Conservation (phyloP, 495 filamentous ascomycete genomes). For the Penicillium flavigenum region DNA sequence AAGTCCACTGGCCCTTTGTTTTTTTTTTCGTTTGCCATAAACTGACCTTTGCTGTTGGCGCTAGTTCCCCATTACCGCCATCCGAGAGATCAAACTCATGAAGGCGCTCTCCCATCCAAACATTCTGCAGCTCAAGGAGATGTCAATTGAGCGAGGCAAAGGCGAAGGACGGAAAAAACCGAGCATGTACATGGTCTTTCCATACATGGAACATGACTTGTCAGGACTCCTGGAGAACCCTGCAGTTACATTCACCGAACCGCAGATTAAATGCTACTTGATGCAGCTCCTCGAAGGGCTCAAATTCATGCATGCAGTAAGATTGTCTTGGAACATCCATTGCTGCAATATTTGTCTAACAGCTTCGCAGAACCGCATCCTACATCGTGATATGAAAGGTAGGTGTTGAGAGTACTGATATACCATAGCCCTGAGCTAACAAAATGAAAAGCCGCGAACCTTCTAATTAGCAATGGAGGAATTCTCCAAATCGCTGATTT, state of each 20-base stretch:
- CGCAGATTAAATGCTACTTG: conserved; percentile 98
- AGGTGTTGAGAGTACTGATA: conserved; percentile 2
- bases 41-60: conserved; percentile 10
- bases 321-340: conserved; percentile 1
- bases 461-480: conserved; percentile 92
- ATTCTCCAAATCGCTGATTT: conserved; percentile 98
- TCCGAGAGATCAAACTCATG: conserved; percentile 95
- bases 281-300: conserved; percentile 88
- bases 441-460: conserved; percentile 73
- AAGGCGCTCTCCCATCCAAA: conserved; percentile 92
- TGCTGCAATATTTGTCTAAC: conserved; percentile 13
- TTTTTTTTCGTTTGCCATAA: background rate
- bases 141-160: conserved; percentile 85
- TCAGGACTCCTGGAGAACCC: conserved; percentile 96
- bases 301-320: conserved; percentile 79
- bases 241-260: conserved; percentile 75
- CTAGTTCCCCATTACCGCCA: conserved; percentile 92
- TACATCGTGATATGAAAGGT: conserved; percentile 97
- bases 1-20: conserved; percentile 25
- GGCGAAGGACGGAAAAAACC: conserved; percentile 77
- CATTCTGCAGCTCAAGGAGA: conserved; percentile 84
- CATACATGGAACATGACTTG: conserved; percentile 98
- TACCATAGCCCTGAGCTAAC: conserved; percentile 24
- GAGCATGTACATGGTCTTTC: conserved; percentile 97
- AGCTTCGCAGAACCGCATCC: conserved; percentile 62